A percentile compares a stretch with the other conserved stretches of the same genome.
phyloP scores from a whole-genome alignment of 257 asterid species.

The Petrea volubilis region DNA sequence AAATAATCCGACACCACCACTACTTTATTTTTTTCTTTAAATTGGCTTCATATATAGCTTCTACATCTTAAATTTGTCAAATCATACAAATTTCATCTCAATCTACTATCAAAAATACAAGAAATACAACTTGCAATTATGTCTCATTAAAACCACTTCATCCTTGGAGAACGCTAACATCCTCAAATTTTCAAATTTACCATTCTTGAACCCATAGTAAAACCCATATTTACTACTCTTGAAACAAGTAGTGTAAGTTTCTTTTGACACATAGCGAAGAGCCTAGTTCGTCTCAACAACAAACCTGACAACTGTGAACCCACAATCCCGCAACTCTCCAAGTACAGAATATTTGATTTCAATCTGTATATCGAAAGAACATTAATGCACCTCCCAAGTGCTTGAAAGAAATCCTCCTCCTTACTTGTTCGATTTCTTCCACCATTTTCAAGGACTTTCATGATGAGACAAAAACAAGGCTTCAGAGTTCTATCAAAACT shows the following conservation, averaged over 20 bases:
- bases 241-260: conserved; percentile 27
- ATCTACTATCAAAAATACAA: no score
- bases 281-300: conserved; percentile 26
- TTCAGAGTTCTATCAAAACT: no score
- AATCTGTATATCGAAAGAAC: background rate
- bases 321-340: conserved; percentile 35
- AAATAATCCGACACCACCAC: no score
- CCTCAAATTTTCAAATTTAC: background rate
- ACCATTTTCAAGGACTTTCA: no score
- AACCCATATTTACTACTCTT: conserved; percentile 26
- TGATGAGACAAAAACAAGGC: no score
- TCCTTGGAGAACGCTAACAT: background rate
- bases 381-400: conserved; percentile 24
- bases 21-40: no score
- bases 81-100: no score
- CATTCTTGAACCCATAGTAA: conserved; percentile 24
- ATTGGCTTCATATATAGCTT: no score
- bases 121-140: no score
- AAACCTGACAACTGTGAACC: conserved; percentile 29
- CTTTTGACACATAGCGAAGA: conserved; percentile 15
- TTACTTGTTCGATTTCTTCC: background rate
- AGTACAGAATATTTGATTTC: conserved; percentile 28
- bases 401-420: conserved; percentile 16
- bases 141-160: background rate
- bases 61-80: no score